Evolutionary conservation across 495 filamentous ascomycete genomes (phyloP).

Genomic region (Hyaloscypha finlandica): DNA sequence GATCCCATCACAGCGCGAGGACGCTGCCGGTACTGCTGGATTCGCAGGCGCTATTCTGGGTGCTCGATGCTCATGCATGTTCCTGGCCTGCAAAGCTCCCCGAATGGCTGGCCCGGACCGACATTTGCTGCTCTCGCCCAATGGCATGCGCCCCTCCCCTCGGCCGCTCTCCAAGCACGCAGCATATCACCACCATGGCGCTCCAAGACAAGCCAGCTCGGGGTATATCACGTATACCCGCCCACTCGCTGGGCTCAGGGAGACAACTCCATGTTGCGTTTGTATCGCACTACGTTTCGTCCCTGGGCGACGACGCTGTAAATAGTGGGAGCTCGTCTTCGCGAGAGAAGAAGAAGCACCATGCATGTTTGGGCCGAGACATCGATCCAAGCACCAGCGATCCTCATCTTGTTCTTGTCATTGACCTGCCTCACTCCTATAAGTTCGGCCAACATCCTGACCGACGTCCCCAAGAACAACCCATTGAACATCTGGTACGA

Average conservation of each 20-base stretch:
- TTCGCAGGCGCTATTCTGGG: slow-evolving; percentile 9
- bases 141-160: neutral
- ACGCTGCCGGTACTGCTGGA: neutral
- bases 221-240: slow-evolving; percentile 29
- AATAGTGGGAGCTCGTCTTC: slow-evolving; percentile 7
- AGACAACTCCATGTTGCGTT: slow-evolving; percentile 19
- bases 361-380: slow-evolving; percentile 25
- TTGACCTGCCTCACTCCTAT: slow-evolving; percentile 1
- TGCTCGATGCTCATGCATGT: slow-evolving; percentile 17
- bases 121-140: neutral
- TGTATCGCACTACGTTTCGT: slow-evolving; percentile 33
- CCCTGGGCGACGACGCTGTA: slow-evolving; percentile 10
- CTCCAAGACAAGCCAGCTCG: neutral
- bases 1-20: neutral
- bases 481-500: slow-evolving; percentile 53
- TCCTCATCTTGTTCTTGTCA: slow-evolving; percentile 15
- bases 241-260: slow-evolving; percentile 10
- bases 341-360: slow-evolving; percentile 13
- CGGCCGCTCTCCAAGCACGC: slow-evolving; percentile 1
- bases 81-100: neutral
- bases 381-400: slow-evolving; percentile 11
- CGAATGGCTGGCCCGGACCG: neutral
- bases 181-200: neutral
- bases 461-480: slow-evolving; percentile 24
- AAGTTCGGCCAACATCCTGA: slow-evolving; percentile 27